phyloP scores from a whole-genome alignment of 176 grass and related monocot species.

The Oryza rufipogon region DNA sequence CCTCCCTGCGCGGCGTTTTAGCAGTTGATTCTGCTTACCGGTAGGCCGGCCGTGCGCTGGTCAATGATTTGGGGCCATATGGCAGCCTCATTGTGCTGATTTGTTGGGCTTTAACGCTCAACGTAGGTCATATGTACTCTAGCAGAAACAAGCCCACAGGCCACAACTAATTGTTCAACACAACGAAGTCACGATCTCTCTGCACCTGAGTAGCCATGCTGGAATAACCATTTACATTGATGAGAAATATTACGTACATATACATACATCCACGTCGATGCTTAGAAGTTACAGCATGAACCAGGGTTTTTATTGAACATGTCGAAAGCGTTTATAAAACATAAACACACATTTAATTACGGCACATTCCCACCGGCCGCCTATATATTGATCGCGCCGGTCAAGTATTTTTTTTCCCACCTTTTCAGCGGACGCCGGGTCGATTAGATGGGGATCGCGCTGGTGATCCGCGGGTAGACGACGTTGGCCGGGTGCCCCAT shows the following conservation, averaged over 20 bases:
- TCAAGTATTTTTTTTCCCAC: not conserved
- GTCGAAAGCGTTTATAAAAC: not conserved
- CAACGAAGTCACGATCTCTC: no score
- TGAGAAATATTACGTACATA: not conserved
- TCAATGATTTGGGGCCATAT: no score
- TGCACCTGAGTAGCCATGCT: no score
- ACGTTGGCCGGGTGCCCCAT: conserved; percentile 79
- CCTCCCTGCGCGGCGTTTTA: no score
- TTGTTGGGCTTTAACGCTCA: no score
- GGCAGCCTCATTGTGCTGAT: no score
- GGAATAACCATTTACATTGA: not conserved
- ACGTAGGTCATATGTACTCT: no score
- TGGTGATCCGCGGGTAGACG: conserved; percentile 69
- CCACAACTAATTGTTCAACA: no score
- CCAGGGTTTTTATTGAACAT: conserved; percentile 9
- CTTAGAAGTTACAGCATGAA: not conserved
- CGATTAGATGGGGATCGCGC: conserved; percentile 66
- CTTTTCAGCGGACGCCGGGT: not conserved
- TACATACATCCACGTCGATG: not conserved
- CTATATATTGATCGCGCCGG: not conserved
- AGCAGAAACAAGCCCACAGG: no score
- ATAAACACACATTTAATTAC: not conserved
- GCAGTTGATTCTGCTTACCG: no score
- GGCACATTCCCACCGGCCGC: not conserved
- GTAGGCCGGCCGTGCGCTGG: no score